Conservation (phyloP, 1,284 basidiomycete species). For the Boletus holoroseus region DNA sequence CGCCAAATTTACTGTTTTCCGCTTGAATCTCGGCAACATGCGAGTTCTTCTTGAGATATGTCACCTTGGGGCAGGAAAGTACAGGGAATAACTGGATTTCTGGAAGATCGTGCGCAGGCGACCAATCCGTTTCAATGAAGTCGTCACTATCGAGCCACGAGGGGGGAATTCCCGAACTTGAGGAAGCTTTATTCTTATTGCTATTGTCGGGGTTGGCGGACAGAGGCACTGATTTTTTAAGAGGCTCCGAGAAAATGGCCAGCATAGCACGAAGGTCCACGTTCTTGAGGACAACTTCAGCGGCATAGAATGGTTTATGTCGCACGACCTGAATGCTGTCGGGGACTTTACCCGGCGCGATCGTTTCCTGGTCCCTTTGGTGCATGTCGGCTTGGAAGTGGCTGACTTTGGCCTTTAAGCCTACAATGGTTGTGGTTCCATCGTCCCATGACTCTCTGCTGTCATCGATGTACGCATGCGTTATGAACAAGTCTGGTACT, state of each 20-base stretch:
- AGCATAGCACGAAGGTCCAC: slow-evolving; percentile 77
- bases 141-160: slow-evolving; percentile 82
- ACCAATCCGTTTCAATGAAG: slow-evolving; percentile 77
- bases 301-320: slow-evolving; percentile 91
- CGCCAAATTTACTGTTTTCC: slow-evolving; percentile 77
- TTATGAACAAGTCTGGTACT: slow-evolving; percentile 76
- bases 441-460: slow-evolving; percentile 72
- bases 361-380: slow-evolving; percentile 82
- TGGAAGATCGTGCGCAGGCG: slow-evolving; percentile 47
- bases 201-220: slow-evolving; percentile 26
- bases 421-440: slow-evolving; percentile 77
- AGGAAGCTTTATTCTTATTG: slow-evolving; percentile 25
- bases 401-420: slow-evolving; percentile 78
- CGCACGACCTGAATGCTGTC: slow-evolving; percentile 52
- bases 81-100: slow-evolving; percentile 68
- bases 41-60: slow-evolving; percentile 71
- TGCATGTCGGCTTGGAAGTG: slow-evolving; percentile 89
- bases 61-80: slow-evolving; percentile 77
- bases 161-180: slow-evolving; percentile 34
- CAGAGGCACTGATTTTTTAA: slow-evolving; percentile 54
- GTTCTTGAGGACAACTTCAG: slow-evolving; percentile 77
- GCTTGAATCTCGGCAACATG: slow-evolving; percentile 37
- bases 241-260: slow-evolving; percentile 71
- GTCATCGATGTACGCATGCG: slow-evolving; percentile 85
- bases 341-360: slow-evolving; percentile 45